Conservation (phyloP, 331 rosid species). For the Rosa hybrid region DNA sequence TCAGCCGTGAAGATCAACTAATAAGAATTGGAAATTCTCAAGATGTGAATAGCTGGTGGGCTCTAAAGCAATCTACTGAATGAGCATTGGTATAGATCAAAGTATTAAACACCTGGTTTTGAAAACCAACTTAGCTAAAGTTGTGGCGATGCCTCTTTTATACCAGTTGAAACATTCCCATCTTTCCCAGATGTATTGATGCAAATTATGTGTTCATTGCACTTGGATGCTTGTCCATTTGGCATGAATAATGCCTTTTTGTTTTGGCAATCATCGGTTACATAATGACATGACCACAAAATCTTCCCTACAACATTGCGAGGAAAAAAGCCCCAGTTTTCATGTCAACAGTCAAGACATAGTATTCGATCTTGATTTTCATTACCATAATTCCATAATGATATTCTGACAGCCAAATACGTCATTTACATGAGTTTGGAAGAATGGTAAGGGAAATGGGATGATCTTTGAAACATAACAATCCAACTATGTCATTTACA, state of each 20-base stretch:
- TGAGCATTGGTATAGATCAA: background rate
- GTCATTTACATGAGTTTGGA: background rate
- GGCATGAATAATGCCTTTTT: background rate
- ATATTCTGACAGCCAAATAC: background rate
- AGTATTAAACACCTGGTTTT: no score
- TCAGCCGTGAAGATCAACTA: background rate
- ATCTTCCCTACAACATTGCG: background rate
- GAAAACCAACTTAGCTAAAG: background rate
- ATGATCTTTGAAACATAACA: background rate
- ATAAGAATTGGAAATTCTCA: background rate
- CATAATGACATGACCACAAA: background rate
- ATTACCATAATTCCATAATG: background rate
- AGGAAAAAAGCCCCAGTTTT: background rate
- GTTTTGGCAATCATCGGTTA: constrained; percentile 1
- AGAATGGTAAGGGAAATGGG: background rate
- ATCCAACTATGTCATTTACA: background rate
- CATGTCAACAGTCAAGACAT: background rate
- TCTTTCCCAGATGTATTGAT: background rate
- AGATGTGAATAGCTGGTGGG: background rate
- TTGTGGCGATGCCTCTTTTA: background rate
- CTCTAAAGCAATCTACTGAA: background rate
- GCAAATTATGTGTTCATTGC: background rate
- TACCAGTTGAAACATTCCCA: background rate
- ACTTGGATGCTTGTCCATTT: background rate
- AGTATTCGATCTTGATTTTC: background rate